Percentiles rank a stretch among this genome's conserved stretches.
Evolutionary conservation across 352 stramenopile genomes (phyloP).

Genomic region (Peronosclerospora sorghi): DNA sequence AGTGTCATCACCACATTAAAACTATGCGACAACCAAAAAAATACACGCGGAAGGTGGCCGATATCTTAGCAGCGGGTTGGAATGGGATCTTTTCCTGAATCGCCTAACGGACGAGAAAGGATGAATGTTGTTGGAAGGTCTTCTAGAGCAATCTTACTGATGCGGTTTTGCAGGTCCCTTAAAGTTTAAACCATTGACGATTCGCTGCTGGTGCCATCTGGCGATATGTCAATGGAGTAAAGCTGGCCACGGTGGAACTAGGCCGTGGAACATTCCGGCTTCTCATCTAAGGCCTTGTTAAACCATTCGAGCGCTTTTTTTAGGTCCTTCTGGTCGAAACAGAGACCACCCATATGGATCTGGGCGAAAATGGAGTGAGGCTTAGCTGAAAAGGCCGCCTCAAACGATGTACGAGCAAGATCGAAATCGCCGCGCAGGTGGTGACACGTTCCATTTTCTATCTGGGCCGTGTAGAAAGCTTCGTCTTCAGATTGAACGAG

Average conservation of each 20-base stretch:
- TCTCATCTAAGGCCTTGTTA: conserved; percentile 54
- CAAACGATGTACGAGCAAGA: conserved; percentile 48
- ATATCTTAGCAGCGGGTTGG: conserved; percentile 86
- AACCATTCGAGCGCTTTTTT: conserved; percentile 66
- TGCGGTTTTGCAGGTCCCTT: conserved; percentile 59
- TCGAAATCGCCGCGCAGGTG: conserved; percentile 71
- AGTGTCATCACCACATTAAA: conserved; percentile 86
- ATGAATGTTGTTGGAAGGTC: conserved; percentile 78
- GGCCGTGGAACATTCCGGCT: conserved; percentile 56
- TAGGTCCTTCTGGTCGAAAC: conserved; percentile 76
- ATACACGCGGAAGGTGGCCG: conserved; percentile 86
- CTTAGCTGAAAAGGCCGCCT: conserved; percentile 47
- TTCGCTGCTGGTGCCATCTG: conserved; percentile 41
- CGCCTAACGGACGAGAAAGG: conserved; percentile 86
- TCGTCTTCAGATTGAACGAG: conserved; percentile 31
- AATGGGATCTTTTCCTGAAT: conserved; percentile 88
- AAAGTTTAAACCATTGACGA: conserved; percentile 41
- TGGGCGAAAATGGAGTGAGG: conserved; percentile 68
- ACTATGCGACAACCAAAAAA: conserved; percentile 88
- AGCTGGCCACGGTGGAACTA: conserved; percentile 78
- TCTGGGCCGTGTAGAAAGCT: conserved; percentile 64
- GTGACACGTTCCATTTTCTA: conserved; percentile 68
- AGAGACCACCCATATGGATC: conserved; percentile 72
- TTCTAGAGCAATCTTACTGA: conserved; percentile 62
- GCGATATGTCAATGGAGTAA: conserved; percentile 58